phyloP scores from a whole-genome alignment of 495 filamentous ascomycete genomes.

The Chaetomium fimeti region DNA sequence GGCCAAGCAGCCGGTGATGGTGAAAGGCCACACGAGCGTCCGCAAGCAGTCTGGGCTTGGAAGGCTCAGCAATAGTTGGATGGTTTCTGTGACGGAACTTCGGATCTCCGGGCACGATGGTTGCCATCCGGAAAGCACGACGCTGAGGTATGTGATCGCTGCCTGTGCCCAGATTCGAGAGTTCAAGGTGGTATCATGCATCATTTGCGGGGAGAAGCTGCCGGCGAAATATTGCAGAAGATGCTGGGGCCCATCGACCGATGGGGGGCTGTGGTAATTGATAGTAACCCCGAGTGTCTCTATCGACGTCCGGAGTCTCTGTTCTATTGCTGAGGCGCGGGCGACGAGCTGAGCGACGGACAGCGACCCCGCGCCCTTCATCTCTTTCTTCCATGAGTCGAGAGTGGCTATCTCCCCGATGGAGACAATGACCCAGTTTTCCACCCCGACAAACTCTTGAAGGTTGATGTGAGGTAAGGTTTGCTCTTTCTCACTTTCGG shows the following conservation, averaged over 20 bases:
- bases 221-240: constrained; percentile 19
- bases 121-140: constrained; percentile 57
- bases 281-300: constrained; percentile 5
- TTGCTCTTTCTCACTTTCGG: constrained; percentile 22
- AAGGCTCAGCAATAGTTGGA: constrained; percentile 38
- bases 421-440: constrained; percentile 50
- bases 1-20: constrained; percentile 54
- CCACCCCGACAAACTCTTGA: constrained; percentile 42
- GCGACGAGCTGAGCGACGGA: constrained; percentile 47
- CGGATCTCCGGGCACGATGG: constrained; percentile 43
- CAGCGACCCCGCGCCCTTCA: constrained; percentile 43
- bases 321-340: constrained; percentile 44
- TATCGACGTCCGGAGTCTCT: constrained; percentile 35
- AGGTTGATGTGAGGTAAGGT: constrained; percentile 39
- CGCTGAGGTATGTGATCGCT: constrained; percentile 48
- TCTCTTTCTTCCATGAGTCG: constrained; percentile 52
- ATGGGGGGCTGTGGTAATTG: constrained; percentile 11
- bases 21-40: constrained; percentile 52
- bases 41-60: constrained; percentile 34
- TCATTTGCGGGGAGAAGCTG: not conserved
- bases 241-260: constrained; percentile 11
- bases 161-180: constrained; percentile 51
- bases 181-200: constrained; percentile 14
- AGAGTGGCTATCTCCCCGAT: constrained; percentile 51
- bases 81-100: constrained; percentile 36